Evolutionary conservation across 2,329 filamentous ascomycete genomes (phyloP), one percentile per base, ranked within the genome.

Genomic region (Aspergillus clavatus): DNA sequence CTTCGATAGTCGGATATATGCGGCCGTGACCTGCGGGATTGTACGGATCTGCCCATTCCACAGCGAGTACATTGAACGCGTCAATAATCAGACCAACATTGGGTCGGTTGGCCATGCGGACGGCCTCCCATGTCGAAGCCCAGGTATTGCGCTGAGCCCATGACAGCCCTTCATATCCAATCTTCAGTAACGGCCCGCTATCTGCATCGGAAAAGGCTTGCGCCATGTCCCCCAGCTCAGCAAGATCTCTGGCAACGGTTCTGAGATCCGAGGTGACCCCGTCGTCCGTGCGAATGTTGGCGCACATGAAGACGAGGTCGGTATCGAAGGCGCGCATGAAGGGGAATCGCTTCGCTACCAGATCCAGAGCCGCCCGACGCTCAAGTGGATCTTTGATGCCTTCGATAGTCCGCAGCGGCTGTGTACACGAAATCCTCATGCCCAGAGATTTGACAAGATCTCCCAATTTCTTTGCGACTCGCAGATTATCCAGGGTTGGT

Each of bases 261-360:
- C 61, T 57, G 3, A 65, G 47, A 46, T 66, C 62, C 0, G 58
- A 53, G 0, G 63, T 66, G 4, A 63, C 59, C 0, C 60, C 57
- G n/a, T 23, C 22, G 19, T 65, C 61, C 4, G 47, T 57, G 7
- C 61, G 60, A 33, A 63, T 60, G 31, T 45, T 66, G n/a, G 63
- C 57, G 40, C 62, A 66, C 59, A 66, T 59, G 27, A 65, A 66
- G 0, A 66, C 62, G 4, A 66, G 52, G 27, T 65, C 63, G 5
- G 63, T 66, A 31, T 62, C 58, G 29, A 65, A 66, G 2, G 62
- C 63, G 5, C 63, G 55, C 63, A 66, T 66, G 28, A 66, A 65
- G 0, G 62, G 63, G 40, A 66, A 66, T 6, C 63, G 54, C 28
- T 64, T 59, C 1, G 60, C 60, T 1, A 65, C 63, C 19, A 57